Base-by-base conservation (phyloP, 2,329 filamentous ascomycete genomes). In the Zymoseptoria tritici region DNA sequence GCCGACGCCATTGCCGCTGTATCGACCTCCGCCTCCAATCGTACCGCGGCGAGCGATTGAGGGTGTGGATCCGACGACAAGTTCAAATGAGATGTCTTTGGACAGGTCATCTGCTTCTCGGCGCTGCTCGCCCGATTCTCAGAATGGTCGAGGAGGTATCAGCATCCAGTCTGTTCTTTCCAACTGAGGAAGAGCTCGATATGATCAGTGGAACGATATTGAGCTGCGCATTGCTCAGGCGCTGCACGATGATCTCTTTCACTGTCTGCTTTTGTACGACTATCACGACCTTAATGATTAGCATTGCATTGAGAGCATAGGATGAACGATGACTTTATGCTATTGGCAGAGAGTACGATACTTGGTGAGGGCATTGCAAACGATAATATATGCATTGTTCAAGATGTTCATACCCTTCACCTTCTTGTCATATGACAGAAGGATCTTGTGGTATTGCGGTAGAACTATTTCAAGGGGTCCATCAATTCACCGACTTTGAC, bases 121-220 rank as follows among this genome's bases (percentile, higher is more conserved):
- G 36, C 66, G 68, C 16, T 63, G 60, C 56, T 67, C 68, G 24
- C 67, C 63, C 5, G 66, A 68, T 9, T 65, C 65, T 13, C 63
- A 66, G 51, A 67, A 61, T 42, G 65, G 62, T 9, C 59, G 66
- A 50, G 61, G 64, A 8, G 68, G 64, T 9, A 66, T 70, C 57
- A 72, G 69, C 62, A 73, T 73, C 31, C 67, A 71, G 58, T 70
- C 70, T 19, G 66, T 73, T 49, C 67, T 72, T 6, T 66, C 66
- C 11, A 62, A 22, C 51, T 65, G 56, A 65, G 49, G 19, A 19
- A 26, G 36, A 8, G 13, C 36, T n/a, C 13, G 13, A 16, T 11
- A 16, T n/a, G 36, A 16, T 16, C 13, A n/a, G 13, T 6, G 13
- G 36, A n/a, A n/a, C 4, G 11, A 46, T 46, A 11, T 46, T 46